Conservation (phyloP, 192 early-diverging fungal genomes). For the Tieghemiomyces parasiticus region DNA sequence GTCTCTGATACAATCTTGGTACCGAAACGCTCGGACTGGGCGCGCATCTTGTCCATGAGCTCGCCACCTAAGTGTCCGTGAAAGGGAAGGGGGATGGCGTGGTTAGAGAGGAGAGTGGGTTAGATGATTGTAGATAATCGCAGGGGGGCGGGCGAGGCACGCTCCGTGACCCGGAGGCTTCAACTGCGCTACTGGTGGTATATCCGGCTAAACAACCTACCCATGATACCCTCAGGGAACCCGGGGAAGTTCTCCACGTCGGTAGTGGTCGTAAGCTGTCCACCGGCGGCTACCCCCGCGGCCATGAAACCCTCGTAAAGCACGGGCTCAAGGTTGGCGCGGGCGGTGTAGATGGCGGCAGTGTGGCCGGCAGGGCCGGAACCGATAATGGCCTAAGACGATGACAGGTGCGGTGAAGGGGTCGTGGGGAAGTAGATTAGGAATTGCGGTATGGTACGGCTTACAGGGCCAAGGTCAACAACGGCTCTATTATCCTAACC, state of each 20-base stretch:
- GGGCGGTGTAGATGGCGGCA: slow-evolving; percentile 88
- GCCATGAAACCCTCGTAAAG: slow-evolving; percentile 97
- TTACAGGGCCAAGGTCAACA: background rate
- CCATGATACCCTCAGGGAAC: slow-evolving; percentile 83
- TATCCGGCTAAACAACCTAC: too few relatives aligned
- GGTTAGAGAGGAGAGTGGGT: slow-evolving; percentile 15
- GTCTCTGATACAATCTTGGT: slow-evolving; percentile 84
- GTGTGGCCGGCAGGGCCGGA: slow-evolving; percentile 96
- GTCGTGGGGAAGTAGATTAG: background rate
- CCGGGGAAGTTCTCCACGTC: slow-evolving; percentile 95
- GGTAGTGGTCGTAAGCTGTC: slow-evolving; percentile 88
- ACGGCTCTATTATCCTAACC: too few relatives aligned
- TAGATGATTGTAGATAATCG: too few relatives aligned
- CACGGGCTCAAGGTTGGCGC: slow-evolving; percentile 84
- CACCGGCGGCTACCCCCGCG: slow-evolving; percentile 64
- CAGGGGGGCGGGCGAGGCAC: too few relatives aligned
- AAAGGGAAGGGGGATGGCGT: background rate
- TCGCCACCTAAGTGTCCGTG: slow-evolving; percentile 20
- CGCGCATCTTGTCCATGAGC: slow-evolving; percentile 73
- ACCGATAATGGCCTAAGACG: slow-evolving; percentile 51
- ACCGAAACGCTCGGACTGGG: slow-evolving; percentile 77
- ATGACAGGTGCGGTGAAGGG: background rate
- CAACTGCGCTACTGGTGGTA: too few relatives aligned
- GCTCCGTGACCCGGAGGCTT: too few relatives aligned
- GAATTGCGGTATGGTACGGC: background rate